A percentile compares a stretch with the other conserved stretches of the same genome.
Conservation (phyloP, 129 eudicot species). For the Chrysanthemum seticuspe region DNA sequence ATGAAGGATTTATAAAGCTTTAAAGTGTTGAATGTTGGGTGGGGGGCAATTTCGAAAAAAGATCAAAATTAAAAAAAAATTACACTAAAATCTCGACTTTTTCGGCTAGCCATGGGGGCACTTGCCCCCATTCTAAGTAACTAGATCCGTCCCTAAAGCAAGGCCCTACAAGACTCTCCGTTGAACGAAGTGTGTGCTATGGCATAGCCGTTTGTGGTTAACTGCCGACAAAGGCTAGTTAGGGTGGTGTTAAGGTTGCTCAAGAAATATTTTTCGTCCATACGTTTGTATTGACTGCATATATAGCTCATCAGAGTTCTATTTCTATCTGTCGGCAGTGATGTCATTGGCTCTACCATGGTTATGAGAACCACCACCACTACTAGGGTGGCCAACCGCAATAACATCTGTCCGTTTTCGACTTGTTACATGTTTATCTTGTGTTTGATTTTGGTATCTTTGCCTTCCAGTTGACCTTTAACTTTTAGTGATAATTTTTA, state of each 20-base stretch:
- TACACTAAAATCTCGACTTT: no score
- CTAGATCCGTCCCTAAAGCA: conserved; percentile 14
- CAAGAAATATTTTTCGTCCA: conserved; percentile 20
- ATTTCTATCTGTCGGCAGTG: conserved; percentile 11
- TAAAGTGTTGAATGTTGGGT: no score
- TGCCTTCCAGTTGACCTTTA: no score
- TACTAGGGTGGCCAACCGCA: conserved; percentile 1
- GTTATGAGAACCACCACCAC: not conserved
- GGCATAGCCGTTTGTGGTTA: conserved; percentile 33
- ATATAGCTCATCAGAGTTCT: conserved; percentile 9
- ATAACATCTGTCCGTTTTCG: not conserved
- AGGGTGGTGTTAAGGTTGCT: conserved; percentile 49
- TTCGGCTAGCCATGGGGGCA: no score
- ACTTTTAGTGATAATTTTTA: no score
- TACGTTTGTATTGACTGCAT: conserved; percentile 13
- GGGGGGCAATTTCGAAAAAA: no score
- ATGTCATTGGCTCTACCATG: conserved; percentile 13
- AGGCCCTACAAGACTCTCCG: conserved; percentile 39
- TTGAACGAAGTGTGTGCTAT: conserved; percentile 32
- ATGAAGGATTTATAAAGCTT: no score
- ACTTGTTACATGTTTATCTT: conserved; percentile 8
- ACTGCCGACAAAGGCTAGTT: conserved; percentile 35
- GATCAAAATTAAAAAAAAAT: no score
- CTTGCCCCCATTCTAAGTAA: no score
- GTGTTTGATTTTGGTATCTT: not conserved